These are phyloP conservation scores for Aspergillus caelatus DNA, from an alignment of 2,329 filamentous ascomycete genomes.

Conservation along the genomic window DNA sequence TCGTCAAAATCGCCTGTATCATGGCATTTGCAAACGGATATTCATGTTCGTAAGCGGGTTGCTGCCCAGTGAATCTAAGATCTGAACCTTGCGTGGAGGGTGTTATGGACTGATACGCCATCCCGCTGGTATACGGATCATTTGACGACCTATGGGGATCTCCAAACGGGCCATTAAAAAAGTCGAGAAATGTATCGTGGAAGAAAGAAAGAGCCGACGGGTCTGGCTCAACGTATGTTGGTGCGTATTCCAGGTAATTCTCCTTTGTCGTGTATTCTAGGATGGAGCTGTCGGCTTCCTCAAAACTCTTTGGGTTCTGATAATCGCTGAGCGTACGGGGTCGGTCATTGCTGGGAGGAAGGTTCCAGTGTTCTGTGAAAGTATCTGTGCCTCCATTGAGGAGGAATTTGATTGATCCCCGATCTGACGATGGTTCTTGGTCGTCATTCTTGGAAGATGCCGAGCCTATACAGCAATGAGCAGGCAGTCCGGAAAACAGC, in stretches of 20 bases:
- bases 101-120: slow-evolving; percentile 21
- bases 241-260: slow-evolving; percentile 19
- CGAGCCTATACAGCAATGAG: slow-evolving; percentile 14
- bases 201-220: slow-evolving; percentile 32
- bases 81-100: slow-evolving; percentile 23
- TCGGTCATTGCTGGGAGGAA: slow-evolving; percentile 45
- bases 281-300: slow-evolving; percentile 24
- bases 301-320: slow-evolving; percentile 33
- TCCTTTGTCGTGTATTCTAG: slow-evolving; percentile 22
- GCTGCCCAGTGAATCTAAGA: slow-evolving; percentile 23
- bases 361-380: slow-evolving; percentile 49
- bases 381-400: slow-evolving; percentile 50
- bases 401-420: slow-evolving; percentile 51
- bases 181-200: slow-evolving; percentile 40
- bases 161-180: slow-evolving; percentile 42
- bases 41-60: slow-evolving; percentile 38
- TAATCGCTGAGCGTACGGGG: slow-evolving; percentile 37
- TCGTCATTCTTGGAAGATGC: slow-evolving; percentile 30
- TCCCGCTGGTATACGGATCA: slow-evolving; percentile 23
- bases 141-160: slow-evolving; percentile 28
- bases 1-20: slow-evolving; percentile 44
- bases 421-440: slow-evolving; percentile 40
- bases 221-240: slow-evolving; percentile 29
- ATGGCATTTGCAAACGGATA: slow-evolving; percentile 42
- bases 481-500: too few relatives aligned